Evolutionary conservation across 1,284 basidiomycete genomes (phyloP).

Genomic region (Macrocystidia cucumis): DNA sequence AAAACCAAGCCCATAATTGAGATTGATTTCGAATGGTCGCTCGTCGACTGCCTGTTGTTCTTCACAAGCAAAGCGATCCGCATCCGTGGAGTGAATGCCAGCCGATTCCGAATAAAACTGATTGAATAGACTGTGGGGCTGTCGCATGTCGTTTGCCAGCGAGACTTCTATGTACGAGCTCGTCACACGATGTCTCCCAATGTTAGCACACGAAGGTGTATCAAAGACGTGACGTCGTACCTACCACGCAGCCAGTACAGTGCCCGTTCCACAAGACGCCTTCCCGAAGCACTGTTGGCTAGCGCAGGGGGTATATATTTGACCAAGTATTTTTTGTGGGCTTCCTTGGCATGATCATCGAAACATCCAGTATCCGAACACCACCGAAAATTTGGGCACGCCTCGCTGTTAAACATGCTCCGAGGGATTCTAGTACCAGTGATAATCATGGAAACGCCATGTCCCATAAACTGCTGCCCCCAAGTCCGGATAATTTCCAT

Average conservation of each 20-base stretch:
- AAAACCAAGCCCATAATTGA: too few species aligned
- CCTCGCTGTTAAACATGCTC: constrained; percentile 34
- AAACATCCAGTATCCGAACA: constrained; percentile 34
- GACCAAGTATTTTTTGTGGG: constrained; percentile 23
- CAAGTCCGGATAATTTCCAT: constrained; percentile 31
- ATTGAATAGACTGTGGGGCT: too few species aligned
- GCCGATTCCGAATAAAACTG: too few species aligned
- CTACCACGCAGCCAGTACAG: constrained; percentile 34
- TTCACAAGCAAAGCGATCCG: too few species aligned
- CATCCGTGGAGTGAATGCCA: too few species aligned
- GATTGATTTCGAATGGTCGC: too few species aligned
- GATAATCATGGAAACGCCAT: constrained; percentile 31
- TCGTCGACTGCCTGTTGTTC: too few species aligned
- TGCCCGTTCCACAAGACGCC: constrained; percentile 22
- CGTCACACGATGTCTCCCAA: too few species aligned
- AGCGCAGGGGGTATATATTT: constrained; percentile 24
- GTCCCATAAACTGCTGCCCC: constrained; percentile 24
- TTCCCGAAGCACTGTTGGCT: constrained; percentile 17
- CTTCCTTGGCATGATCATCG: constrained; percentile 17
- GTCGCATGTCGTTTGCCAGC: too few species aligned
- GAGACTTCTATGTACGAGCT: too few species aligned
- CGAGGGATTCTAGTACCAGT: constrained; percentile 35
- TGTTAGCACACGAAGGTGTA: too few species aligned
- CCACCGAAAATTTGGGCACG: constrained; percentile 31
- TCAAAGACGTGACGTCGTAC: constrained; percentile 16